Percentiles rank a stretch among this genome's conserved stretches.
Evolutionary conservation across 352 stramenopile genomes (phyloP).

Genomic region (Pilasporangium apinafurcum): DNA sequence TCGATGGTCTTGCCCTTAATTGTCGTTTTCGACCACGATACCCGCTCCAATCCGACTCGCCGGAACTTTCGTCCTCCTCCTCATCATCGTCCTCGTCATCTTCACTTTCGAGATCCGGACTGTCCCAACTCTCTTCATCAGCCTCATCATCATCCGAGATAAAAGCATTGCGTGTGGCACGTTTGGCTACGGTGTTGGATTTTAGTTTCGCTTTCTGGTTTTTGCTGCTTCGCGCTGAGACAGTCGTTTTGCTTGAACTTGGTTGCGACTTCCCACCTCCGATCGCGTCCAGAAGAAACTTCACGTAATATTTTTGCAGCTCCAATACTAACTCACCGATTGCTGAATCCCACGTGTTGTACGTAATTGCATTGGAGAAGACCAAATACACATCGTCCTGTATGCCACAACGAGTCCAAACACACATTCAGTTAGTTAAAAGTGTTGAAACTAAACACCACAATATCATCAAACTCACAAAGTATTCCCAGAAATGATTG

Average conservation of each 20-base stretch:
- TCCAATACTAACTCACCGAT: constrained; percentile 58
- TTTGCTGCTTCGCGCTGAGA: constrained; percentile 3
- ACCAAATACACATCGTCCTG: constrained; percentile 70
- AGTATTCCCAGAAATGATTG: constrained; percentile 65
- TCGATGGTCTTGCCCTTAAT: too few species aligned
- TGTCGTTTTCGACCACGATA: constrained; percentile 18
- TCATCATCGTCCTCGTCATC: constrained; percentile 15
- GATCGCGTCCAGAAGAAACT: constrained; percentile 66
- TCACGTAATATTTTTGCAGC: constrained; percentile 63
- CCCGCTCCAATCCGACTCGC: constrained; percentile 35
- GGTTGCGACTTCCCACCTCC: constrained; percentile 19
- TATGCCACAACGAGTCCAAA: constrained; percentile 1
- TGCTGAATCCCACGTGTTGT: constrained; percentile 60
- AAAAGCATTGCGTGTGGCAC: neutral
- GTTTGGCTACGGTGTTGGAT: constrained; percentile 2
- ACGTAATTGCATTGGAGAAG: constrained; percentile 76
- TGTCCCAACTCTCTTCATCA: constrained; percentile 42
- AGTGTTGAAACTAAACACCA: constrained; percentile 1
- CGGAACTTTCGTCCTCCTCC: constrained; percentile 15
- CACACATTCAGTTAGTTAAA: constrained; percentile 4
- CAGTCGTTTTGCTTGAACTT: neutral
- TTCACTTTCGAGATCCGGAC: constrained; percentile 27
- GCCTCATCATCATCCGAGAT: constrained; percentile 37
- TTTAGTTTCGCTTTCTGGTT: constrained; percentile 16
- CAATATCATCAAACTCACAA: constrained; percentile 26